A percentile compares a stretch with the other conserved stretches of the same genome.
These are phyloP conservation scores for Gentiana straminea DNA, from an alignment of 257 asterid genomes.

Conservation along the genomic window DNA sequence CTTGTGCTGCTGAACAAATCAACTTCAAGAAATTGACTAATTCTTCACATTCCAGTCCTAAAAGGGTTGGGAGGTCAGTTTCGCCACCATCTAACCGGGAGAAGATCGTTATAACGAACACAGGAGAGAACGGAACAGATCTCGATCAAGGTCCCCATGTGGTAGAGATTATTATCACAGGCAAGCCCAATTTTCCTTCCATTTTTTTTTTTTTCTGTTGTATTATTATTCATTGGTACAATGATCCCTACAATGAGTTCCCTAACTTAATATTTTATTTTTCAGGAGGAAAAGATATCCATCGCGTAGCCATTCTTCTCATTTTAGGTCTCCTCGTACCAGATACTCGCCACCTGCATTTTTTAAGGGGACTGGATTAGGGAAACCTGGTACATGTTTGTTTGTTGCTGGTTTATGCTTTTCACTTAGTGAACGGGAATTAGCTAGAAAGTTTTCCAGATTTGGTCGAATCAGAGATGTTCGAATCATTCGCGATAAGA, in stretches of 20 bases:
- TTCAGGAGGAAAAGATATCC: constrained; percentile 14
- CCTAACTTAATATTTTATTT: too few relatives aligned
- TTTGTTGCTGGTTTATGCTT: constrained; percentile 20
- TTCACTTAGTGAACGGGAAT: constrained; percentile 20
- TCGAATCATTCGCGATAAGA: constrained; percentile 19
- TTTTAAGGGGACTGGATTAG: constrained; percentile 15
- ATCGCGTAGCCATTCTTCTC: constrained; percentile 3
- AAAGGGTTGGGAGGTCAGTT: constrained; percentile 3
- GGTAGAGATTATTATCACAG: constrained; percentile 11
- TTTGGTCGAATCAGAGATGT: constrained; percentile 16
- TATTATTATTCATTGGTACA: not conserved
- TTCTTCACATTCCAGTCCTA: constrained; percentile 5
- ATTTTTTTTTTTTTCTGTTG: not conserved
- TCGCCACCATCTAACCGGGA: constrained; percentile 10
- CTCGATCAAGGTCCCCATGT: constrained; percentile 17
- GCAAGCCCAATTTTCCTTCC: constrained; percentile 9
- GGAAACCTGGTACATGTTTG: constrained; percentile 18
- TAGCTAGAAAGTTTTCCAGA: constrained; percentile 20
- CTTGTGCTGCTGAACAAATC: too few relatives aligned
- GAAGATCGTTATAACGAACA: constrained; percentile 3
- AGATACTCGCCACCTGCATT: constrained; percentile 11
- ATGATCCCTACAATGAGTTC: too few relatives aligned
- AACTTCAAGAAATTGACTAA: not conserved
- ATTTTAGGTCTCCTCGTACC: not conserved
- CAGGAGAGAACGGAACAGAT: constrained; percentile 11